phyloP scores from a whole-genome alignment of 2,329 filamentous ascomycete genomes.

The Paecilomyces sp. region DNA sequence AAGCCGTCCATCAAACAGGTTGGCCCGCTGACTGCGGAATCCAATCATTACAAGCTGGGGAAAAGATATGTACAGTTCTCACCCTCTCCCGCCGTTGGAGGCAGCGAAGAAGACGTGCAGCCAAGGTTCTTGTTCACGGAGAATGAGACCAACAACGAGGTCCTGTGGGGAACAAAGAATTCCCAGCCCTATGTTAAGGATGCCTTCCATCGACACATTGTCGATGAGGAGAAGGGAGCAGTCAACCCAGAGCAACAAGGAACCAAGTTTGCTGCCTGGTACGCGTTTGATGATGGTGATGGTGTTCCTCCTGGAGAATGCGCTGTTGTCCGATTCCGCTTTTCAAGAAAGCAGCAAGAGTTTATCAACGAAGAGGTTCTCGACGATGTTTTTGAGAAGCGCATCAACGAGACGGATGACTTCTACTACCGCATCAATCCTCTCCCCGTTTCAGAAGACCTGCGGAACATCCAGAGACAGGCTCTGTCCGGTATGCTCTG shows the following conservation, averaged over 20 bases:
- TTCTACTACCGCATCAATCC: slow-evolving; percentile 94
- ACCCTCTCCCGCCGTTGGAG: slow-evolving; percentile 78
- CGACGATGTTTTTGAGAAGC: slow-evolving; percentile 80
- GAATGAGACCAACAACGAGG: slow-evolving; percentile 83
- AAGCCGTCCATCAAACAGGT: slow-evolving; percentile 71
- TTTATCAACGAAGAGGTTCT: slow-evolving; percentile 91
- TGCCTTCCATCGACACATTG: slow-evolving; percentile 83
- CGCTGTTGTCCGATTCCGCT: slow-evolving; percentile 85
- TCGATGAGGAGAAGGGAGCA: slow-evolving; percentile 70
- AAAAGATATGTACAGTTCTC: slow-evolving; percentile 78
- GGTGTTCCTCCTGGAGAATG: slow-evolving; percentile 87
- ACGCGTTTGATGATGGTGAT: slow-evolving; percentile 79
- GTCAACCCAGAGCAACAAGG: slow-evolving; percentile 74
- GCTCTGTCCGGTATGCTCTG: slow-evolving; percentile 96
- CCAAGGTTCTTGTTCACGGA: slow-evolving; percentile 87
- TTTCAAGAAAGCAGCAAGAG: slow-evolving; percentile 66
- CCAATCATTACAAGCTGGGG: slow-evolving; percentile 73
- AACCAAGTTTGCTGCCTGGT: slow-evolving; percentile 90
- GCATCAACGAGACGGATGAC: slow-evolving; percentile 85
- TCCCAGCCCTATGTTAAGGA: slow-evolving; percentile 84
- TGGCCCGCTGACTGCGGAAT: slow-evolving; percentile 61
- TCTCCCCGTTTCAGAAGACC: slow-evolving; percentile 84
- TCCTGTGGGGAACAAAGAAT: slow-evolving; percentile 72
- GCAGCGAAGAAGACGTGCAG: slow-evolving; percentile 72
- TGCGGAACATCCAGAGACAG: slow-evolving; percentile 91